Evolutionary conservation across 768 basidiomycete genomes (phyloP), one percentile per base, ranked within the genome.

Genomic region (Roridomyces roridus): DNA sequence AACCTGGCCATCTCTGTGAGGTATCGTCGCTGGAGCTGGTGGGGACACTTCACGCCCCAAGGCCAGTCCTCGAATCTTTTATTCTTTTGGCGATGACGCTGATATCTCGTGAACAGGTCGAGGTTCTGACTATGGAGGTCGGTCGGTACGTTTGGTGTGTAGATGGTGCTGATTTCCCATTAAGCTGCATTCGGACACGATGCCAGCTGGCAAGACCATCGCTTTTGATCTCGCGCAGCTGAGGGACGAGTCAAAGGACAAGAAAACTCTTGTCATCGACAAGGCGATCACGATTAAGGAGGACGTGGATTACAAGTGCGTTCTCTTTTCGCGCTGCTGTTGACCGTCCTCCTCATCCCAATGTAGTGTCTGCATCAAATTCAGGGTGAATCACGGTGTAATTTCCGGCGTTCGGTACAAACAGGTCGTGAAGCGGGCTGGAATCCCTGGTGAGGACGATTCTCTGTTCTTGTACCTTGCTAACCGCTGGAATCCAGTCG

Each of bases 371-470:
- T 84, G 85, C 42, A 89, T 94, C 65, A 84, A 77, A 6, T 94
- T 92, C 82, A 90, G 82, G 68, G 91, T 97, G 63, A 94, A 96
- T 73, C 89, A 92, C 70, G 88, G 88, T 40, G 93, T 98, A 69
- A 89, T 94, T 45, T 89, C 91, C 60, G 90, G 90, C 60, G 85
- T 90, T 36, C 84, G 91, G 67, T 96, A 96, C 71, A 78, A 96
- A 29, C 96, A 98, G 74, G 80, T 92, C 28, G 95, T 94, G 57
- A 96, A 95, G 74, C 84, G 89, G 6, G 73, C 85, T 4, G 88
- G 91, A 8, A 28, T 96, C 29, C 87, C 77, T 72, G 90, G 95
- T 93, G 62, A 62, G 59, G 36, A 25, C 10, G 42, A 34, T 46
- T 43, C 41, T 61, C 46, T 47, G 23, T 36, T 49, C 41, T 20